Evolutionary conservation across 1,284 basidiomycete species (phyloP).

Genomic region (Apiotrichum siamense): DNA sequence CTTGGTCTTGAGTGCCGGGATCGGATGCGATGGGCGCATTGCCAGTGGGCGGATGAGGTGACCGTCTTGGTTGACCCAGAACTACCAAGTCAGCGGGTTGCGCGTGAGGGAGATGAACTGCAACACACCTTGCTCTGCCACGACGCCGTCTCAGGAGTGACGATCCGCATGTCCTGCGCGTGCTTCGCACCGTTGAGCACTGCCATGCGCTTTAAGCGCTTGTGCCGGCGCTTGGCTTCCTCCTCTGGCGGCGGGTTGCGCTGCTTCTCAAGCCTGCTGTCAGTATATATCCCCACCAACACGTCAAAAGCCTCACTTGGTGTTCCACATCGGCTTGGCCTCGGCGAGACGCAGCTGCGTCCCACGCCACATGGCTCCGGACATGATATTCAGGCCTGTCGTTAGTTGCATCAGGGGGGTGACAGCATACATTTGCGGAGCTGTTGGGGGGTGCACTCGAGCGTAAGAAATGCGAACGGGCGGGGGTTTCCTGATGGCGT

Average conservation of each 20-base stretch:
- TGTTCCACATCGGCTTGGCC: constrained; percentile 35
- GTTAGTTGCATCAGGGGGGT: neutral
- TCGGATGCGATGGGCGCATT: constrained; percentile 35
- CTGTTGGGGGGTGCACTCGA: constrained; percentile 38
- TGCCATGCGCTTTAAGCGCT: constrained; percentile 7
- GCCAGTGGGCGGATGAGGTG: constrained; percentile 36
- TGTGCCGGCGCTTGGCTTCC: constrained; percentile 6
- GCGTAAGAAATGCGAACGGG: constrained; percentile 41
- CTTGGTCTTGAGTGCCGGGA: constrained; percentile 7
- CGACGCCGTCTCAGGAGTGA: constrained; percentile 14
- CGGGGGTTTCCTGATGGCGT: constrained; percentile 33
- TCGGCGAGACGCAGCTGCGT: constrained; percentile 40
- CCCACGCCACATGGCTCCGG: constrained; percentile 45
- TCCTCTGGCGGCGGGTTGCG: constrained; percentile 14
- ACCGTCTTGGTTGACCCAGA: constrained; percentile 30
- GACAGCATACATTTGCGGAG: constrained; percentile 38
- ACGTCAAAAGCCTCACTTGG: constrained; percentile 13
- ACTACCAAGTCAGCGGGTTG: constrained; percentile 17
- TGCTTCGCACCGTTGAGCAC: constrained; percentile 31
- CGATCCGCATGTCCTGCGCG: constrained; percentile 40
- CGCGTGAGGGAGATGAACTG: neutral
- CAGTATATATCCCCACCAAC: neutral
- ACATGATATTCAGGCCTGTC: constrained; percentile 45
- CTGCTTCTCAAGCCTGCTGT: constrained; percentile 19
- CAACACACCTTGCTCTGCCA: neutral